Evolutionary conservation across 192 early-diverging fungal genomes (phyloP).

Genomic region (Coemansia sp.): DNA sequence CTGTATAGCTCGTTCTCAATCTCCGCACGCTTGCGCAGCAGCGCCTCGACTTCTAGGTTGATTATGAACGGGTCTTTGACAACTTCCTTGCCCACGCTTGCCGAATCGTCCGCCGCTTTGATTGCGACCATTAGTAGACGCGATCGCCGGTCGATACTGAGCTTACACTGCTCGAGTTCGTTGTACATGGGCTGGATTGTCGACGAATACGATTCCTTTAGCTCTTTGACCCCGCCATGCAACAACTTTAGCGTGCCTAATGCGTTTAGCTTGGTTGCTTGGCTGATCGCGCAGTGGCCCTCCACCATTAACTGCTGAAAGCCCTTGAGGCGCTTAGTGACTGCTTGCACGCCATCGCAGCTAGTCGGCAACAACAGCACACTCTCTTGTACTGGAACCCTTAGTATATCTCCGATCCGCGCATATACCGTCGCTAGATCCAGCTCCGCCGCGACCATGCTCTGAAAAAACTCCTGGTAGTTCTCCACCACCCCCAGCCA

Average conservation of each 20-base stretch:
- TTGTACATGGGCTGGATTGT: constrained; percentile 15
- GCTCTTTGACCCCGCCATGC: constrained; percentile 10
- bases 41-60: constrained; percentile 47
- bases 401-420: constrained; percentile 48
- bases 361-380: constrained; percentile 27
- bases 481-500: constrained; percentile 43
- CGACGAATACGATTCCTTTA: constrained; percentile 24
- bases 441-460: constrained; percentile 53
- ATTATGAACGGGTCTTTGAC: constrained; percentile 53
- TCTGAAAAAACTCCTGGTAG: constrained; percentile 47
- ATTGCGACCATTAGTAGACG: constrained; percentile 26
- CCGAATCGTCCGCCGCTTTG: constrained; percentile 10
- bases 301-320: constrained; percentile 54
- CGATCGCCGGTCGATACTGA: constrained; percentile 15
- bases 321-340: constrained; percentile 33
- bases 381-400: constrained; percentile 36
- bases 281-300: constrained; percentile 45
- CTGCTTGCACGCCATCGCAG: constrained; percentile 32
- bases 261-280: constrained; percentile 22
- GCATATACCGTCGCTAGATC: constrained; percentile 55
- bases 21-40: constrained; percentile 45
- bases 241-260: constrained; percentile 19
- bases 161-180: constrained; percentile 30
- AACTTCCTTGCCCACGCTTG: constrained; percentile 8
- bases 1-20: constrained; percentile 18